Conservation (phyloP, 768 basidiomycete species). For the Leucosporidium yakuticum region DNA sequence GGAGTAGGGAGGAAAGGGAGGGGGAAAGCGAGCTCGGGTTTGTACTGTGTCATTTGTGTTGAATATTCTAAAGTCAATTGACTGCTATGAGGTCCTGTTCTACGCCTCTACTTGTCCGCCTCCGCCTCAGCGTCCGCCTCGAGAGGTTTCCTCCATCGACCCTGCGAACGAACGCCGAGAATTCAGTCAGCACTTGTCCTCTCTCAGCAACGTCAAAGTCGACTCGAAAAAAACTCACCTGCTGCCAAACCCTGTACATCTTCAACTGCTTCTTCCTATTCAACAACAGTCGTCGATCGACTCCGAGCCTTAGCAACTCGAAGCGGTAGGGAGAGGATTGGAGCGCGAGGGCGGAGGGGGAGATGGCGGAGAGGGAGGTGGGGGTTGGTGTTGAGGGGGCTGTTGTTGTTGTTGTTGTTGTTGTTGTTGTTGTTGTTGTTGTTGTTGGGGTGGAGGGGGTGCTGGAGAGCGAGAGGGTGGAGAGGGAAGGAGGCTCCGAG, state of each 20-base stretch:
- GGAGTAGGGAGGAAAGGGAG: not conserved
- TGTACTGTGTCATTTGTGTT: not conserved
- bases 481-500: not conserved
- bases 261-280: conserved; percentile 90
- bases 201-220: not conserved
- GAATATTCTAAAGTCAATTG: not conserved
- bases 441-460: not conserved
- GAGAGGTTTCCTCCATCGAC: conserved; percentile 3
- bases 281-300: conserved; percentile 81
- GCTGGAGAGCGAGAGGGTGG: not conserved
- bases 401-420: not conserved
- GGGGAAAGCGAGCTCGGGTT: not conserved
- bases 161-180: not conserved
- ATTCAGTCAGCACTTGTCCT: not conserved
- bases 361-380: too few relatives aligned
- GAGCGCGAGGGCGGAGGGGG: not conserved
- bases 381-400: not conserved
- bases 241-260: conserved; percentile 97
- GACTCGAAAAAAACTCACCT: conserved; percentile 40
- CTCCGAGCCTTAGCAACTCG: conserved; percentile 72
- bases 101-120: too few relatives aligned
- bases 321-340: conserved; percentile 46
- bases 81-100: not conserved
- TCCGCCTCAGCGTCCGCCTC: too few relatives aligned
- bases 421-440: not conserved